Evolutionary conservation across 1,284 basidiomycete genomes (phyloP).

Genomic region (Ustilago loliicola): DNA sequence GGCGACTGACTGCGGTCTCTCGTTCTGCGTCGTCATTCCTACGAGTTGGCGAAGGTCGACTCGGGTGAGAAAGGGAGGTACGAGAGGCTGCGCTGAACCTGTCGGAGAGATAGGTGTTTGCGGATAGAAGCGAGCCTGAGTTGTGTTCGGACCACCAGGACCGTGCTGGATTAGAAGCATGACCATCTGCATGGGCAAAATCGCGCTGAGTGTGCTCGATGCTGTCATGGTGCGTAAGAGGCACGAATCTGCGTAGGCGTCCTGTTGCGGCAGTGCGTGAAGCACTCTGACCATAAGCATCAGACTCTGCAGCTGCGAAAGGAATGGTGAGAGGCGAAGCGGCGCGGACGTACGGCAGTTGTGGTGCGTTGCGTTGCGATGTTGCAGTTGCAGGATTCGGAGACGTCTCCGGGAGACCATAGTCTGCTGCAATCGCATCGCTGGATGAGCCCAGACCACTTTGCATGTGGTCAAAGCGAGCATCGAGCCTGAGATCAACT

Average conservation of each 20-base stretch:
- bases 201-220: neutral
- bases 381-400: neutral
- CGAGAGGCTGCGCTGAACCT: neutral
- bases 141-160: too few relatives aligned
- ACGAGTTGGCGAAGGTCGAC: neutral
- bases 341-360: constrained; percentile 37
- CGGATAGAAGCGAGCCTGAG: too few relatives aligned
- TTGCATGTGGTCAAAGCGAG: constrained; percentile 14
- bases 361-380: constrained; percentile 18
- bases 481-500: constrained; percentile 30
- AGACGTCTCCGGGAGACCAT: neutral
- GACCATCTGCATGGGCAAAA: neutral
- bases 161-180: too few relatives aligned
- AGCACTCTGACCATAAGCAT: constrained; percentile 3
- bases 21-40: neutral
- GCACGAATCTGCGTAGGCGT: constrained; percentile 6
- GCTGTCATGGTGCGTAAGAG: neutral
- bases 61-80: neutral
- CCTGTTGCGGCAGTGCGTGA: neutral
- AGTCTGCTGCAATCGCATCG: neutral
- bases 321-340: constrained; percentile 35
- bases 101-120: neutral
- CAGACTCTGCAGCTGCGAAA: constrained; percentile 16
- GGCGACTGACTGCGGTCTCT: neutral
- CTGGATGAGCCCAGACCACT: neutral